Evolutionary conservation across 108 stramenopile species (phyloP), one percentile per base, ranked within the genome.

Genomic region (Asterionellopsis glacialis): DNA sequence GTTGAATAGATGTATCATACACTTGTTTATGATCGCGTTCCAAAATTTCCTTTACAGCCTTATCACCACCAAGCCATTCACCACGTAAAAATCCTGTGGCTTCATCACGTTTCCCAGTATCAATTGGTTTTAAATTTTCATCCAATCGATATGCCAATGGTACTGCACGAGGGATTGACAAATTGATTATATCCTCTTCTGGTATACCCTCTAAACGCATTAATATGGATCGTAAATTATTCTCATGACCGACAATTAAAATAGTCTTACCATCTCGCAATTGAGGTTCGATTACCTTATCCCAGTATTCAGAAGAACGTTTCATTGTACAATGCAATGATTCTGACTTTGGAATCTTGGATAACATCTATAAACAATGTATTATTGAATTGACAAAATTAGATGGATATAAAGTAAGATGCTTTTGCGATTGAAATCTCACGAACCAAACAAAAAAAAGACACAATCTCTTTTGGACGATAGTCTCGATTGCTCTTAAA

Each of bases 241-340:
- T 97, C 64, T 97, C 98, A 65, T 98, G 98, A 18, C 95, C 96
- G n/a, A 91, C 95, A 56, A 98, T 76, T 0, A 98, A 69, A 10
- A 98, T 59, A 0, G 87, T 88, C 79, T 97, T 96, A 12, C 96
- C 95, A 23, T 73, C 63, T 14, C 72, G 75, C 33, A 98, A 75
- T 23, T 72, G 65, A 1, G 95, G 96, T 15, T 74, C 87, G 55
- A 98, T 83, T 16, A 70, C 64, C 23, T 83, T 69, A 59, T 98
- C 91, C 96, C 96, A 98, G 55, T 88, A 94, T 0, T 87, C 79
- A 23, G 85, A 74, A 19, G 93, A 88, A 5, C 96, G 84, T 42
- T 82, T 79, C 60, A 81, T 65, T 18, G 96, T 97, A 54, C 78
- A 75, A 70, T 94, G 72, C 26, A 95, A 79, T 33, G 82, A 86